A percentile compares a stretch with the other conserved stretches of the same genome.
Conservation (phyloP, 768 basidiomycete genomes). For the Agaricus bisporus region DNA sequence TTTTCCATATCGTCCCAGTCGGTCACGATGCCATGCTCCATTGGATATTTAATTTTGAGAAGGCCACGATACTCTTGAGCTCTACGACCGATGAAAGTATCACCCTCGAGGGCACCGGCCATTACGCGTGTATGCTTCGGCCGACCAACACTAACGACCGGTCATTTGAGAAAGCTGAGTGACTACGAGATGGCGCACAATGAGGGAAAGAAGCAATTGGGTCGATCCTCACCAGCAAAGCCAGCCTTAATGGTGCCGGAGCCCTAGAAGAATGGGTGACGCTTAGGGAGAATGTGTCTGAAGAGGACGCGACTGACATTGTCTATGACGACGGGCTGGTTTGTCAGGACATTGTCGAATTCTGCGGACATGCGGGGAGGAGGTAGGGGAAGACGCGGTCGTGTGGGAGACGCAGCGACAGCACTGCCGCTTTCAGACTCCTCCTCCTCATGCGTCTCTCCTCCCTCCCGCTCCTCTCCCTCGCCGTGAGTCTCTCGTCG, state of each 20-base stretch:
- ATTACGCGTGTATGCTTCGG: slow-evolving; percentile 98
- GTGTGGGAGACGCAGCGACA: not conserved
- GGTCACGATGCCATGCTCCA: slow-evolving; percentile 98
- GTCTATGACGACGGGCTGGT: slow-evolving; percentile 98
- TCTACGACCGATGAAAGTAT: slow-evolving; percentile 90
- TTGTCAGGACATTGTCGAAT: slow-evolving; percentile 92
- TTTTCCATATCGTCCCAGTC: slow-evolving; percentile 99
- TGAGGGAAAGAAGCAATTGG: slow-evolving; percentile 98
- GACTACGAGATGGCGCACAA: slow-evolving; percentile 65
- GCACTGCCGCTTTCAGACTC: slow-evolving; percentile 7
- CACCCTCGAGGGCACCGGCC: slow-evolving; percentile 95
- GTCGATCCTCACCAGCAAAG: slow-evolving; percentile 98
- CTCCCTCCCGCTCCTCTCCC: not conserved
- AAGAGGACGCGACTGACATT: slow-evolving; percentile 56
- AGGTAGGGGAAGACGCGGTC: slow-evolving; percentile 11
- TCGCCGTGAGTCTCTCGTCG: slow-evolving; percentile 16
- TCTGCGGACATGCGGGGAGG: slow-evolving; percentile 63
- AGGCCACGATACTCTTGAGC: slow-evolving; percentile 96
- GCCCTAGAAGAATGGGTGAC: slow-evolving; percentile 37
- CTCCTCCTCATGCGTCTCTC: not conserved
- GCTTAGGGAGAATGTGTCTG: not conserved
- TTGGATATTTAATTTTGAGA: slow-evolving; percentile 97
- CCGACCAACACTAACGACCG: slow-evolving; percentile 70
- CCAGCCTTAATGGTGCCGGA: slow-evolving; percentile 99
- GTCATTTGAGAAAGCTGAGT: slow-evolving; percentile 21